Evolutionary conservation across 2,329 filamentous ascomycete species (phyloP).

Genomic region (Dothideomycetidae sp.): DNA sequence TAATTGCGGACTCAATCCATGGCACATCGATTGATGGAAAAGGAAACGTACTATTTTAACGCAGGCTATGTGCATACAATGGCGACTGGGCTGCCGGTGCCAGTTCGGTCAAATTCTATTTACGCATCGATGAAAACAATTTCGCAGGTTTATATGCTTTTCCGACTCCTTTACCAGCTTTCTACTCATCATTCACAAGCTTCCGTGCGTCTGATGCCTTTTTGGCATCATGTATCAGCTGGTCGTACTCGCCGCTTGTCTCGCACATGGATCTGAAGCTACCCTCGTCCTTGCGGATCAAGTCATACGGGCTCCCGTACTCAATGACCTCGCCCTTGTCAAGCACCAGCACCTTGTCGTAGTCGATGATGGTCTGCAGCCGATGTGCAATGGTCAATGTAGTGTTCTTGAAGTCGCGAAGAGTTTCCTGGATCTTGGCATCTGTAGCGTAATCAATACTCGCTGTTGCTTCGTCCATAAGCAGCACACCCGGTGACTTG

Average conservation of each 20-base stretch:
- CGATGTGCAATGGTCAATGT: constrained; percentile 95
- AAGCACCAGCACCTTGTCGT: constrained; percentile 90
- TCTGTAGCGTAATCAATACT: constrained; percentile 96
- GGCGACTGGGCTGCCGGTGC: neutral
- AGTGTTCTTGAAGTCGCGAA: constrained; percentile 79
- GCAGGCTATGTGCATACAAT: no score
- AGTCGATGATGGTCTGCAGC: constrained; percentile 92
- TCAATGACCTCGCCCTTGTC: constrained; percentile 81
- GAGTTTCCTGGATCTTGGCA: constrained; percentile 88
- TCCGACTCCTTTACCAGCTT: no score
- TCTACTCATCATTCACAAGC: constrained; percentile 23
- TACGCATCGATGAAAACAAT: no score
- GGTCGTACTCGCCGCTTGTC: constrained; percentile 49
- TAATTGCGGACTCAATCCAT: no score
- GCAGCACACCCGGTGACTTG: constrained; percentile 79
- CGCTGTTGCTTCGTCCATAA: constrained; percentile 98
- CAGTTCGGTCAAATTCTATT: neutral
- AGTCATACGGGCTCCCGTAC: constrained; percentile 75
- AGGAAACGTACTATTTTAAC: no score
- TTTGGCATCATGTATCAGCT: constrained; percentile 41
- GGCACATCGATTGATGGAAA: no score
- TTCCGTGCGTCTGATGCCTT: constrained; percentile 31
- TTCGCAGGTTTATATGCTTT: no score
- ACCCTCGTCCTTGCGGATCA: constrained; percentile 58
- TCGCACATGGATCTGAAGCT: constrained; percentile 55